Evolutionary conservation across 805 yeast species (phyloP), one percentile per base, ranked within the genome.

Genomic region (Spathaspora girioi): DNA sequence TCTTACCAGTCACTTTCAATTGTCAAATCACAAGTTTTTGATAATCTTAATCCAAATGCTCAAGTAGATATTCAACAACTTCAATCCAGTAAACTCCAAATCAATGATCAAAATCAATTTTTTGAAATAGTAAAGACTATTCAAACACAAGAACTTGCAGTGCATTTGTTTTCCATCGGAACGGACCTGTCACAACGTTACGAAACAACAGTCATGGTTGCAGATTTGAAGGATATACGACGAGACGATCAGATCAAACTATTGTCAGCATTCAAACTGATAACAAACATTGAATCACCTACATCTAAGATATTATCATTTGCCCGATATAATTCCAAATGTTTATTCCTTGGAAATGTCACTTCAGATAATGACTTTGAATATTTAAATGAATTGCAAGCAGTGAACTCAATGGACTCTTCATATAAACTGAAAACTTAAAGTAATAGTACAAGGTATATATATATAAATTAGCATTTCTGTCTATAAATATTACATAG

Each of bases 401-500:
- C 17, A 5, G 14, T 53, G 1, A 47, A 42, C 19, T 20, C 23
- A 12, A 46, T 49, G 17, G 56, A 58, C 26, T 59, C 59, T 2
- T 54, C 52, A 12, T 59, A 58, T 50, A 60, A 54, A 50, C 48
- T 53, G 42, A 55, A 51, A 35, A 14, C 3, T n/a, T n/a, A n/a
- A n/a, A n/a, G n/a, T n/a, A n/a, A 41, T 35, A 42, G 11, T 45
- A 23, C 48, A 26, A 15, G 40, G 17, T 7, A 15, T 7, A 35
- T 35, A 26, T 38, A 52, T 50, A 50, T n/a, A 19, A 29, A 48
- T 47, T 43, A 41, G 23, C 26, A 40, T 32, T 49, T 40, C 48
- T 45, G 23, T 38, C 43, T 26, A 46, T 47, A 43, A 44, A 38
- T 23, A 5, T 60, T 55, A 71, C 67, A 65, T 64, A 7, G 70